These are phyloP conservation scores for Eucalyptus globulus DNA, from an alignment of 345 rosid species.

Conservation along the genomic window DNA sequence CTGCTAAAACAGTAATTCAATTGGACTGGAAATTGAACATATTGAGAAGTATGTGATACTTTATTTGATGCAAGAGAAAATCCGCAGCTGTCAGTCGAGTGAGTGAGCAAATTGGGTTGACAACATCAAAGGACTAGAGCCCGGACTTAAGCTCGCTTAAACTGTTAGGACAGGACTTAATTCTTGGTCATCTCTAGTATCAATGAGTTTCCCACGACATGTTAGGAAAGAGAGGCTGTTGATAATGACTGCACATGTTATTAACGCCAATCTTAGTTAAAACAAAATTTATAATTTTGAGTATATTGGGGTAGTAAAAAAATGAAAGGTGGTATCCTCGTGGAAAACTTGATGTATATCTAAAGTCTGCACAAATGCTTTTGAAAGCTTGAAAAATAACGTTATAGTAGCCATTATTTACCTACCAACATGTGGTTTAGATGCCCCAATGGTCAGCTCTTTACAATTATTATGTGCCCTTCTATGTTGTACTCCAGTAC, in stretches of 20 bases:
- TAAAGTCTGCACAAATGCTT: not conserved
- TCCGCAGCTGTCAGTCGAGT: not conserved
- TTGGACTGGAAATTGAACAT: not conserved
- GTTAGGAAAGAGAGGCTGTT: not conserved
- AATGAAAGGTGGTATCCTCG: not conserved
- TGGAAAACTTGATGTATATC: not conserved
- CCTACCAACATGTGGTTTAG: not conserved
- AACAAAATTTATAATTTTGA: not conserved
- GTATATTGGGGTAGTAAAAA: not conserved
- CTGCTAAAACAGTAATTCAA: not conserved
- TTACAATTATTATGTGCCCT: not conserved
- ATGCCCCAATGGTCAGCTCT: not conserved
- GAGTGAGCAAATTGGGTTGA: not conserved
- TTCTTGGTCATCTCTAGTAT: not conserved
- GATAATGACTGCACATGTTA: not conserved
- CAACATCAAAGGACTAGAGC: not conserved
- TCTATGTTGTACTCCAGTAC: not conserved
- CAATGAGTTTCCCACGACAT: not conserved
- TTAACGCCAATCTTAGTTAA: not conserved
- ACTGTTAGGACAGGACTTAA: not conserved
- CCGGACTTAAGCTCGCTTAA: not conserved
- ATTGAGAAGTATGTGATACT: not conserved
- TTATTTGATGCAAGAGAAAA: not conserved
- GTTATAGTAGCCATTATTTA: not conserved
- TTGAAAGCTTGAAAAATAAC: too few relatives aligned